Conservation (phyloP, 176 grass and related monocot genomes). For the sorghum (Sorghum bicolor) region Sorghum_bicolor_NCBIv3 NC_012872.2:6640001-6640500, state of each 20-base stretch:
- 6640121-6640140: not conserved
- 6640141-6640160: not conserved
- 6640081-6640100: not conserved
- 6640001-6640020: not conserved
- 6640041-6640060: not conserved
- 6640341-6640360: not conserved
- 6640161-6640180: not conserved
- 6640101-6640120: not conserved
- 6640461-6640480: constrained; percentile 9
- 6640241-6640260: no score
- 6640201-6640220: no score
- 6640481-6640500: constrained; percentile 25
- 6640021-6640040: not conserved
- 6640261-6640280: not conserved
- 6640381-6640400: not conserved
- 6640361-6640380: not conserved
- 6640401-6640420: not conserved
- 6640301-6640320: not conserved
- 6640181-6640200: no score
- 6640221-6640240: no score
- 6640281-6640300: no score
- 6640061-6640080: not conserved
- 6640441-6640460: not conserved
- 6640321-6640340: not conserved
- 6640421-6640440: not conserved